phyloP scores from a whole-genome alignment of 2,329 filamentous ascomycete species.

The Dactylellina leptospora region DNA sequence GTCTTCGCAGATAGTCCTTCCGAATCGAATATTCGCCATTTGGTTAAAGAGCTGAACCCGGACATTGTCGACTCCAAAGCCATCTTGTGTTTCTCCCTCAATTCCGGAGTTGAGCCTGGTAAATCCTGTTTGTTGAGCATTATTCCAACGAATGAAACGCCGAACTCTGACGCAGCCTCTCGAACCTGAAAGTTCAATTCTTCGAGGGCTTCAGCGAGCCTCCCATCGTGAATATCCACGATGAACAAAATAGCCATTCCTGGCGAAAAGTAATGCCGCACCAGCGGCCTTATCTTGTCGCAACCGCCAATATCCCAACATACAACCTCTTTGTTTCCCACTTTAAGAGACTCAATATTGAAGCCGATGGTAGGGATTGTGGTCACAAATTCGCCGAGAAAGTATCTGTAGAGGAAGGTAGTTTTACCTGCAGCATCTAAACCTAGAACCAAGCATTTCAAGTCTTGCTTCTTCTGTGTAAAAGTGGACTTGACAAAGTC shows the following conservation, averaged over 20 bases:
- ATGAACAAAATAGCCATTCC: constrained; percentile 58
- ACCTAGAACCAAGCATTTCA: constrained; percentile 49
- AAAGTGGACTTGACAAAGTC: constrained; percentile 22
- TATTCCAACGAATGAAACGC: constrained; percentile 57
- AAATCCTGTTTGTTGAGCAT: constrained; percentile 59
- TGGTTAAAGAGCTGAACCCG: background rate
- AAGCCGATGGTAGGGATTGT: constrained; percentile 55
- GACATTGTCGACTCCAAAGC: constrained; percentile 5
- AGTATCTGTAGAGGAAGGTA: constrained; percentile 52
- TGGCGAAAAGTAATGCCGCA: constrained; percentile 57
- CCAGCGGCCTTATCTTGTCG: constrained; percentile 57
- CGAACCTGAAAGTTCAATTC: constrained; percentile 56
- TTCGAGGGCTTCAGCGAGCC: constrained; percentile 57
- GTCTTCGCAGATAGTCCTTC: constrained; percentile 8
- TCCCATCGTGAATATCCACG: constrained; percentile 57
- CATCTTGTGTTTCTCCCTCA: constrained; percentile 3
- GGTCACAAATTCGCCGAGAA: constrained; percentile 29
- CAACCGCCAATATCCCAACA: constrained; percentile 55
- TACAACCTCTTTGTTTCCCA: constrained; percentile 22
- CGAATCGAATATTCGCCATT: constrained; percentile 36
- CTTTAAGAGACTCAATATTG: constrained; percentile 53
- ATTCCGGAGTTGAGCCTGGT: constrained; percentile 30
- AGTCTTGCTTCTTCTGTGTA: background rate
- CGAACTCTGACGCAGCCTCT: constrained; percentile 53
- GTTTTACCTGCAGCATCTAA: constrained; percentile 52